These are phyloP conservation scores for Myxozyma sirexii DNA, from an alignment of 805 yeast species.

Conservation along the genomic window DNA sequence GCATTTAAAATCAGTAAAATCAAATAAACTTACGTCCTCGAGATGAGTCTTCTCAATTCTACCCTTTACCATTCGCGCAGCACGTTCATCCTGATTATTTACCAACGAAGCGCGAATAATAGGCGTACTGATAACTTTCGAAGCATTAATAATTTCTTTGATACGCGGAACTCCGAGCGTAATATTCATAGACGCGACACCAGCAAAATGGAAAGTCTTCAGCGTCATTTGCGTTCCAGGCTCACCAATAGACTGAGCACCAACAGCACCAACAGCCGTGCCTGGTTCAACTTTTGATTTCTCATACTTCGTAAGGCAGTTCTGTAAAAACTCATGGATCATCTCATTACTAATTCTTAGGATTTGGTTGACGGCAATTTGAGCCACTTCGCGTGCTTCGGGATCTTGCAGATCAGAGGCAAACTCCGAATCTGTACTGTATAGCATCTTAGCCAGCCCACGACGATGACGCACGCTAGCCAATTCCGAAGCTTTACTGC, in stretches of 20 bases:
- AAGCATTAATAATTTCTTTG: conserved; percentile 96
- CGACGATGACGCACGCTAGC: conserved; percentile 59
- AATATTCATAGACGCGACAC: conserved; percentile 98
- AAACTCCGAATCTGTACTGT: conserved; percentile 42
- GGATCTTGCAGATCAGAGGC: conserved; percentile 48
- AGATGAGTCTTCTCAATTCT: conserved; percentile 89
- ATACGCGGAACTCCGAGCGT: conserved; percentile 99
- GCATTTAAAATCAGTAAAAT: neutral
- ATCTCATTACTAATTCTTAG: conserved; percentile 64
- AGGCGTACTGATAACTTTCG: conserved; percentile 93
- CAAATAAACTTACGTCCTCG: conserved; percentile 52
- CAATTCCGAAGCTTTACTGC: conserved; percentile 57
- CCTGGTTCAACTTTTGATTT: conserved; percentile 97
- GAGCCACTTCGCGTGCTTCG: conserved; percentile 40
- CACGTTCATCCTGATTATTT: conserved; percentile 80
- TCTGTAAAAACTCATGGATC: conserved; percentile 66
- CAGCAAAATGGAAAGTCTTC: conserved; percentile 97
- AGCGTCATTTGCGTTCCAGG: conserved; percentile 99
- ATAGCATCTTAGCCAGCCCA: conserved; percentile 52
- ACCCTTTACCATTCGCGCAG: conserved; percentile 98
- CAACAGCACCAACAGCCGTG: conserved; percentile 98
- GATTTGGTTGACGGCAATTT: conserved; percentile 44
- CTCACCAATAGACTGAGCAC: conserved; percentile 98
- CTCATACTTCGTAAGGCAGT: conserved; percentile 79
- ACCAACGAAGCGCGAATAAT: conserved; percentile 93